Evolutionary conservation across 2,329 filamentous ascomycete genomes (phyloP), one percentile per base, ranked within the genome.

Genomic region (Podosphaera fusca): DNA sequence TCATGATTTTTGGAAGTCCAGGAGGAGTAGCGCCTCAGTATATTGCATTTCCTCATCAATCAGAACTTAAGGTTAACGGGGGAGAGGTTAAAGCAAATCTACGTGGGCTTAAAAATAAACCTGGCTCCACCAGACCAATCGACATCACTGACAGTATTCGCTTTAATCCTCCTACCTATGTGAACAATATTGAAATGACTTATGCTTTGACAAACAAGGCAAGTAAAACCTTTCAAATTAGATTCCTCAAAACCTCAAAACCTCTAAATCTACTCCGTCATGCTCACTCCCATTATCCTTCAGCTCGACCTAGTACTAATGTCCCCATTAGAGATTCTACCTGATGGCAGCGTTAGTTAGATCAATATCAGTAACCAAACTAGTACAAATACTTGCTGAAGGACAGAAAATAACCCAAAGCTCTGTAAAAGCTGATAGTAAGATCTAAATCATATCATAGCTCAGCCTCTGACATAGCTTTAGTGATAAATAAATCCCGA

Each of bases 61-160:
- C 92, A 36, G 92, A 98, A 67, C 76, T 98, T 58, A 90, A 88
- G 67, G 80, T 95, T 57, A 98, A 98, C 64, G 77, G 81, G 8
- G 84, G 84, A 38, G 87, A 95, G 58, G 77, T 95, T 62, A 92
- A 90, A 69, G 84, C 85, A n/a, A 98, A 96, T 67, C 76, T 94
- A 62, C 85, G 92, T 63, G 92, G 92, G 3, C 71, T 98, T 60
- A 98, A 98, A 71, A 95, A 95, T 69, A 94, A 92, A 69, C 87
- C 90, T 5, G 92, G 92, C 30, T 94, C 92, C 50, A 98, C 92
- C 46, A 82, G 87, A 64, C 92, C 92, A 6, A 88, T 87, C 52
- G 92, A 98, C 70, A 84, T 98, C 60, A 98, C 92, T 6, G 74
- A 78, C 61, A 76, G 80, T 59, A 73, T 96, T 51, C 80, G 83